Evolutionary conservation across 2,329 filamentous ascomycete species (phyloP).

Genomic region (Pyricularia sp.): DNA sequence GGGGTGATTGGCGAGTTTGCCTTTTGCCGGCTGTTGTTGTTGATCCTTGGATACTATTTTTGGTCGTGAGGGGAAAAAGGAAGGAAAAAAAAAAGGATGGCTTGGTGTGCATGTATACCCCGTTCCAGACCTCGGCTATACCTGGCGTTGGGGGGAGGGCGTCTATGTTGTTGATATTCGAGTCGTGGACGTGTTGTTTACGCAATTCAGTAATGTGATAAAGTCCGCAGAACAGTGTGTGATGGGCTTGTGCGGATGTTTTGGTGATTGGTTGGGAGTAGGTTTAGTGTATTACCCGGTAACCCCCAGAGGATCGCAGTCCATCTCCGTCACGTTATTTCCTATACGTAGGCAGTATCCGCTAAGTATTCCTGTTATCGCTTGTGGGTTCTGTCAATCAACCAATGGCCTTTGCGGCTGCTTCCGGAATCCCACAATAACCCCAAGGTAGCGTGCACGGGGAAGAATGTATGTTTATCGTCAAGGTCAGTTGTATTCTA

Average conservation of each 20-base stretch:
- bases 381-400: not conserved
- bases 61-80: not conserved
- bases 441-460: not conserved
- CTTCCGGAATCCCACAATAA: not conserved
- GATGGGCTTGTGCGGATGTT: not conserved
- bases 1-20: not conserved
- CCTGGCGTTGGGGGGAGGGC: not conserved
- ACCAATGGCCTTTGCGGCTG: not conserved
- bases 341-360: no score
- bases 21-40: not conserved
- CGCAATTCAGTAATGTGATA: not conserved
- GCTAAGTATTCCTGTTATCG: no score
- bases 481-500: not conserved
- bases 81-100: not conserved
- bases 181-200: not conserved
- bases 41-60: not conserved
- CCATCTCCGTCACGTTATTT: not conserved
- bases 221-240: not conserved
- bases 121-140: not conserved
- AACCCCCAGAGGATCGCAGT: not conserved
- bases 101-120: not conserved
- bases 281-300: not conserved
- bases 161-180: not conserved
- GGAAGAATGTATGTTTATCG: not conserved
- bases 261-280: not conserved